These are phyloP conservation scores for Colletotrichum sp. DNA, from an alignment of 2,329 filamentous ascomycete species.

Conservation along the genomic window DNA sequence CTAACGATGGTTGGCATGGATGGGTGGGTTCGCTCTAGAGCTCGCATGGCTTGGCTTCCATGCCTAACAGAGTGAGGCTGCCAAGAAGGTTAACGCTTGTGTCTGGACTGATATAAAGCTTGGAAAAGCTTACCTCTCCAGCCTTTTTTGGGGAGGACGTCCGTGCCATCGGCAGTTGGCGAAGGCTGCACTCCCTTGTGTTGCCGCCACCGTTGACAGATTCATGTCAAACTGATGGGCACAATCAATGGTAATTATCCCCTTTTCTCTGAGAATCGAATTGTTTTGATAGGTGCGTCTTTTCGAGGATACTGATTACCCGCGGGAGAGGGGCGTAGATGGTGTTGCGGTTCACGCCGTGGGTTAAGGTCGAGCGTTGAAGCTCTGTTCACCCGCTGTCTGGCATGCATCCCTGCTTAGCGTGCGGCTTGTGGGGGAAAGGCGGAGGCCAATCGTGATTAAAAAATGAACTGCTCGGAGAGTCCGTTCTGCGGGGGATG, in stretches of 20 bases:
- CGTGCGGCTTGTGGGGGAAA: not conserved
- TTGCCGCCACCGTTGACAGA: not conserved
- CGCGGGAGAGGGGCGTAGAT: not conserved
- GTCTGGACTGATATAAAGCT: conserved; percentile 14
- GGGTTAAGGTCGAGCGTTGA: not conserved
- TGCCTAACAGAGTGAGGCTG: conserved; percentile 9
- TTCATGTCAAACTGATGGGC: not conserved
- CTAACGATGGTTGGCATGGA: not conserved
- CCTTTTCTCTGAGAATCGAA: not conserved
- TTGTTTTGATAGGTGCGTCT: not conserved
- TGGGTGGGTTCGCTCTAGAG: not conserved
- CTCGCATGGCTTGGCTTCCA: not conserved
- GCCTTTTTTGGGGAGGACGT: not conserved
- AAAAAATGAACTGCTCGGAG: not conserved
- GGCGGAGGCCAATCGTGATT: not conserved
- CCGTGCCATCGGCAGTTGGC: conserved; percentile 3
- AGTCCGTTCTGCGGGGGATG: not conserved
- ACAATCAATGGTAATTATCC: not conserved
- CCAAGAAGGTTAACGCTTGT: conserved; percentile 17
- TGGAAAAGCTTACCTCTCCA: not conserved
- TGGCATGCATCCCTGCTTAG: not conserved
- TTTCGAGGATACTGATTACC: not conserved
- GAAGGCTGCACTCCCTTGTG: not conserved
- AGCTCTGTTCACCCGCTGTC: not conserved
- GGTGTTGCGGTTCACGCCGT: not conserved